A percentile compares a stretch with the other conserved stretches of the same genome.
Conservation (phyloP, 306 rosid genomes). For the Prinsepia uniflora region DNA sequence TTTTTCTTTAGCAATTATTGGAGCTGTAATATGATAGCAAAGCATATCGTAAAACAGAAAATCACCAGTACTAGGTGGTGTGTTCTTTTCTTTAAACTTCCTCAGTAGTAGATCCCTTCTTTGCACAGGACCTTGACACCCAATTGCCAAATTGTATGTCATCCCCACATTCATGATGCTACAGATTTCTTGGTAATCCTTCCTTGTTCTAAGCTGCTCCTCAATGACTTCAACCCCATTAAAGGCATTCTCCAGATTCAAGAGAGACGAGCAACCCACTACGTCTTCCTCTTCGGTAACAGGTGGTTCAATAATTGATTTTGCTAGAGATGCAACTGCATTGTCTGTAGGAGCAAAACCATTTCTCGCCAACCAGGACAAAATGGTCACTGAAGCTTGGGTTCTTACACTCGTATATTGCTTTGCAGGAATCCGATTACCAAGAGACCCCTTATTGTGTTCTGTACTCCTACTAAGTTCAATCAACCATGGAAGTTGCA, state of each 20-base stretch:
- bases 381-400: conserved; percentile 71
- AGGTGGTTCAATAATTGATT: conserved; percentile 70
- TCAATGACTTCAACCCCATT: conserved; percentile 90
- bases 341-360: conserved; percentile 81
- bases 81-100: conserved; percentile 76
- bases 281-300: conserved; percentile 72
- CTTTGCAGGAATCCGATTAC: conserved; percentile 41
- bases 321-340: conserved; percentile 72
- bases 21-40: not conserved
- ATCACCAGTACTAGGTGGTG: conserved; percentile 57
- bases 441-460: conserved; percentile 31
- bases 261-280: conserved; percentile 67
- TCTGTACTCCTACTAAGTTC: conserved; percentile 62
- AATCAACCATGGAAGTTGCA: conserved; percentile 87
- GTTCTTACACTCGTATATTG: conserved; percentile 48
- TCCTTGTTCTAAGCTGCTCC: conserved; percentile 77
- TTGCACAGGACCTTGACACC: conserved; percentile 52
- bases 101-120: conserved; percentile 69
- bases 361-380: conserved; percentile 91
- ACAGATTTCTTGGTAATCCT: conserved; percentile 70
- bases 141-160: conserved; percentile 70
- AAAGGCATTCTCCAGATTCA: conserved; percentile 85
- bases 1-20: not conserved
- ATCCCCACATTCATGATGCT: conserved; percentile 92
- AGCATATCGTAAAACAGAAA: conserved; percentile 11